Base-by-base conservation (phyloP, 2,329 filamentous ascomycete genomes). In the Fusarium sp. region DNA sequence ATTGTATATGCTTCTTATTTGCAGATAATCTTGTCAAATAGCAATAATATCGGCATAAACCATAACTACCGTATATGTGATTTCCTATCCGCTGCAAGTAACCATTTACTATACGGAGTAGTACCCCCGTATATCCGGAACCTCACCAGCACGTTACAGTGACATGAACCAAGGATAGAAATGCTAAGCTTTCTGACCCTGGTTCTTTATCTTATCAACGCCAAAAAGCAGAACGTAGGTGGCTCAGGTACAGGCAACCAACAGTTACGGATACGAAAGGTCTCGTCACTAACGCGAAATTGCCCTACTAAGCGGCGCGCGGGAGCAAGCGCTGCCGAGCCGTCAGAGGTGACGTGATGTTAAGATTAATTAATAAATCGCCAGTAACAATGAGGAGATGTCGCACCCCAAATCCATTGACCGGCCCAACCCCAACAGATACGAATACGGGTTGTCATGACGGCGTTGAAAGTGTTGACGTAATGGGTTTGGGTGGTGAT, bases 391-490 rank as follows among this genome's bases (percentile, higher is more conserved):
- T 22, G 38, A 59, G 33, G 39, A 56, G 39, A 33, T 22, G 7
- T 26, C 33, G 24, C 45, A 48, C 28, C 17, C 39, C 46, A 46
- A 48, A 28, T 28, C 26, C 26, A 28, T 9, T 9, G 2, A 9
- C 26, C 26, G 10, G 9, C 8, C 28, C 45, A 56, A 22, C 36
- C 38, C 53, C 31, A 40, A 42, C 44, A 38, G 34, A 50, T 53
- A 56, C 52, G 56, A 54, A 69, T 52, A 67, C 52, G 43, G 40
- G 39, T 49, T 26, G 49, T 57, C 55, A 63, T 63, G 43, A 63
- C 61, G 50, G 31, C 20, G 36, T 38, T 39, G 10, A 6, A 15
- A 63, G 58, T 68, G 66, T 69, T 69, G 67, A 69, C 67, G 67
- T 69, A 69, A 69, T 69, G 22, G 40, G 43, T 34, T 57, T 24